These are phyloP conservation scores for Cryptosporidium bovis DNA, from an alignment of 169 alveolate species.

Conservation along the genomic window DNA sequence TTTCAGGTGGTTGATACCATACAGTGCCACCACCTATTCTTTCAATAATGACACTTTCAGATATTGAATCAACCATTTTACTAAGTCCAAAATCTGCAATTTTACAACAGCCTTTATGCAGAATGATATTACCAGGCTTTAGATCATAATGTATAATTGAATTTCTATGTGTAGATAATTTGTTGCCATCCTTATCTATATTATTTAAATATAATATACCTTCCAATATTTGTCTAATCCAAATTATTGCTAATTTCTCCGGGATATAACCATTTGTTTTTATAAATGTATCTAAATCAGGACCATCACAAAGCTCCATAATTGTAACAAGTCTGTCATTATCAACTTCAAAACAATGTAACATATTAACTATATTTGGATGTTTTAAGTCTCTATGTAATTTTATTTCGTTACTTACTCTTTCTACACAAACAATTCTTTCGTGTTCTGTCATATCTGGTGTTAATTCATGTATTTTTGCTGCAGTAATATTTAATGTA, in stretches of 20 bases:
- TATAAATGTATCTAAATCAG: slow-evolving; percentile 88
- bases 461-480: slow-evolving; percentile 87
- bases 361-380: slow-evolving; percentile 89
- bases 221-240: slow-evolving; percentile 89
- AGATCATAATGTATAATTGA: slow-evolving; percentile 80
- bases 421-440: slow-evolving; percentile 85
- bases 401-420: slow-evolving; percentile 89
- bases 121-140: slow-evolving; percentile 89
- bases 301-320: slow-evolving; percentile 87
- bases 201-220: slow-evolving; percentile 58
- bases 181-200: slow-evolving; percentile 31
- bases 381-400: slow-evolving; percentile 89
- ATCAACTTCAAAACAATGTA: slow-evolving; percentile 88
- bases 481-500: slow-evolving; percentile 89
- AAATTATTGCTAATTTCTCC: slow-evolving; percentile 86
- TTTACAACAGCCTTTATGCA: slow-evolving; percentile 87
- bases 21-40: slow-evolving; percentile 92
- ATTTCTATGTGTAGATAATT: slow-evolving; percentile 23
- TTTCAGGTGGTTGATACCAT: slow-evolving; percentile 92
- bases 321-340: slow-evolving; percentile 85
- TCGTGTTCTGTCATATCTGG: slow-evolving; percentile 87
- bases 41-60: slow-evolving; percentile 76
- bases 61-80: slow-evolving; percentile 71
- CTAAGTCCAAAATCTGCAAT: slow-evolving; percentile 91
- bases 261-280: slow-evolving; percentile 88